Evolutionary conservation across 176 grass and related monocot genomes (phyloP).

Genomic region (Dendrocalamus sinicus): DNA sequence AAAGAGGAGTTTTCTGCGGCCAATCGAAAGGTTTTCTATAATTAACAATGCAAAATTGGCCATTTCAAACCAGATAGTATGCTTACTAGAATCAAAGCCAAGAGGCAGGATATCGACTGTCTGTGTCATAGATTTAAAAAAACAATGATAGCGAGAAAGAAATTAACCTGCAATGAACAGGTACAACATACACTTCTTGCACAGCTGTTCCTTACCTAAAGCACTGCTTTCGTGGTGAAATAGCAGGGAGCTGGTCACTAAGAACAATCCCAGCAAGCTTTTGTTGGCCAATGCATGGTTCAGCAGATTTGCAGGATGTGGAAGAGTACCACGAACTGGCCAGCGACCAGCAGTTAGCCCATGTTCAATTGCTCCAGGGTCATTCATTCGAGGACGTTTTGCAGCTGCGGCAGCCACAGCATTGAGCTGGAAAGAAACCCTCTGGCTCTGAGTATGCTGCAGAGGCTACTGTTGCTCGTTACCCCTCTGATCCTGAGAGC

Average conservation of each 20-base stretch:
- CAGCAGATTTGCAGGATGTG: not conserved
- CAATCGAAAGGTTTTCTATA: not conserved
- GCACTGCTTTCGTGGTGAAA: conserved; percentile 21
- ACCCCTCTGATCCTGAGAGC: conserved; percentile 59
- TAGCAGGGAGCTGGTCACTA: not conserved
- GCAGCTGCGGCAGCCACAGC: conserved; percentile 56
- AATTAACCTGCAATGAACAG: not conserved
- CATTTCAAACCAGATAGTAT: not conserved
- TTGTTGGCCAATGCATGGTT: conserved; percentile 26
- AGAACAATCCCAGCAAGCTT: conserved; percentile 7
- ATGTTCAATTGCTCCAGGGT: conserved; percentile 55
- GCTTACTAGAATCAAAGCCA: no score
- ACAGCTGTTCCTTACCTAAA: conserved; percentile 1
- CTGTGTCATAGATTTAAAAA: no score
- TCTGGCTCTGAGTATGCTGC: conserved; percentile 70
- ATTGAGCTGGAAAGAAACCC: conserved; percentile 90
- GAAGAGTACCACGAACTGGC: not conserved
- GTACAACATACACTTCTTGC: conserved; percentile 12
- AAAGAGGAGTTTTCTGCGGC: not conserved
- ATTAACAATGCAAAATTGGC: not conserved
- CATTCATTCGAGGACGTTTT: conserved; percentile 55
- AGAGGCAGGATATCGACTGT: no score
- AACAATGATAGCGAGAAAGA: not conserved
- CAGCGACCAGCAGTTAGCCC: not conserved
- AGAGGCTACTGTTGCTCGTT: conserved; percentile 55